Percentiles rank a stretch among this genome's conserved stretches.
Conservation (phyloP, 805 yeast genomes). For the Starmerella tilneyi region DNA sequence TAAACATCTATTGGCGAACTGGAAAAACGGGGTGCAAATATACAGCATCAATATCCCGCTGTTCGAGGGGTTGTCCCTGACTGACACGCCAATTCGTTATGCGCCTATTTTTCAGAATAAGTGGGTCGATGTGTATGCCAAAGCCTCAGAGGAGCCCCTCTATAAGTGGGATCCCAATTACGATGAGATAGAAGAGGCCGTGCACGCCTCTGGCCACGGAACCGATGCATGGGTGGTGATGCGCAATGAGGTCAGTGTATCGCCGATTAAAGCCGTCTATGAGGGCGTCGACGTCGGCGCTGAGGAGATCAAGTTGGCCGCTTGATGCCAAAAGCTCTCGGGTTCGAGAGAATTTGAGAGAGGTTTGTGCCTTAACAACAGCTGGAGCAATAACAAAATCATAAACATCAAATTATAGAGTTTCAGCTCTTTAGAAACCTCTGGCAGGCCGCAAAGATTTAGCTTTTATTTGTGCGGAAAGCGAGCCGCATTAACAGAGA, state of each 20-base stretch:
- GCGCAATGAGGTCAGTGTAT: constrained; percentile 43
- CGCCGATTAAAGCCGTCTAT: constrained; percentile 23
- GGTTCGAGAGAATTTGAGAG: no score
- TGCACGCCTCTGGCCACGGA: constrained; percentile 36
- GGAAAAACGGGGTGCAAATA: constrained; percentile 54
- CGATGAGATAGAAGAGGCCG: constrained; percentile 48
- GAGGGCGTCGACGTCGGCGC: constrained; percentile 15
- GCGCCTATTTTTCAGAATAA: constrained; percentile 73
- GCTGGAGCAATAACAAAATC: no score
- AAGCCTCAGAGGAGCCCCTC: constrained; percentile 4
- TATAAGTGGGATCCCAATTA: constrained; percentile 84
- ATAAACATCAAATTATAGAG: no score
- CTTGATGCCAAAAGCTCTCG: neutral
- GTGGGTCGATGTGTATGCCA: constrained; percentile 59
- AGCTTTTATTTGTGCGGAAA: no score
- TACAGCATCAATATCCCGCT: constrained; percentile 82
- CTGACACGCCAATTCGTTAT: constrained; percentile 54
- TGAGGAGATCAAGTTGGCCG: constrained; percentile 11
- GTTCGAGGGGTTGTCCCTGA: constrained; percentile 37
- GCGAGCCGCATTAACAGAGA: no score
- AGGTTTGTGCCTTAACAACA: no score
- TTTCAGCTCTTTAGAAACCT: no score
- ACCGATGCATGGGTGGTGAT: constrained; percentile 64
- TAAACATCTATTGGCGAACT: constrained; percentile 45
- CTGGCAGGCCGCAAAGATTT: no score